Percentiles rank a stretch among this genome's conserved stretches.
phyloP scores from a whole-genome alignment of 257 asterid genomes.

The Solanum virginianum region DNA sequence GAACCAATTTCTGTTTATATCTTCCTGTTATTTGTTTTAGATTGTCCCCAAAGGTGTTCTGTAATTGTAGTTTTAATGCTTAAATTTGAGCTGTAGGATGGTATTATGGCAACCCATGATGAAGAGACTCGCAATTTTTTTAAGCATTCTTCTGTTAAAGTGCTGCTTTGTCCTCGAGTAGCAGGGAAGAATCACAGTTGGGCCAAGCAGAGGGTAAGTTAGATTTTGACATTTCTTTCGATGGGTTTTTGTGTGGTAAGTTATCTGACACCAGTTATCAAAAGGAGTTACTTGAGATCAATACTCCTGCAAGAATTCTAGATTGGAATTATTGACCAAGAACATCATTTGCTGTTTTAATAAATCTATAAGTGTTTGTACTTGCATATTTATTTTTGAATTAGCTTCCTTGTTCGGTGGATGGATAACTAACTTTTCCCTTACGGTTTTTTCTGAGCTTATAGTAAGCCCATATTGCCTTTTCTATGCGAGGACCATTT shows the following conservation, averaged over 20 bases:
- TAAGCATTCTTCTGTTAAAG: constrained; percentile 94
- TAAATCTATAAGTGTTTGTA: background rate
- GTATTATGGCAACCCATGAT: constrained; percentile 97
- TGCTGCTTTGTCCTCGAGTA: constrained; percentile 84
- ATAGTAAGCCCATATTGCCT: background rate
- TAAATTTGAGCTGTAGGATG: constrained; percentile 47
- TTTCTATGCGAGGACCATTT: background rate
- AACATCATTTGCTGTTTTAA: background rate
- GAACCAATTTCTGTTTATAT: background rate
- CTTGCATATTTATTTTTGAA: background rate
- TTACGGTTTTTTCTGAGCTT: background rate
- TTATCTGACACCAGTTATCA: background rate
- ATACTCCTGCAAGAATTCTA: background rate
- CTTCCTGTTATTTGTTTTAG: constrained; percentile 1
- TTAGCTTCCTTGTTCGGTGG: background rate
- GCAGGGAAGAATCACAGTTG: constrained; percentile 99
- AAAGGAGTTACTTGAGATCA: background rate
- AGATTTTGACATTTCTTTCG: background rate
- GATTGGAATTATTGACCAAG: background rate
- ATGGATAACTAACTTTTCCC: background rate
- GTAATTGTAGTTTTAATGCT: background rate
- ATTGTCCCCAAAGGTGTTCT: background rate
- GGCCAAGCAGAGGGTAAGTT: constrained; percentile 77
- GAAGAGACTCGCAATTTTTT: constrained; percentile 93
- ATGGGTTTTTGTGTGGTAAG: background rate